Evolutionary conservation across 106 monocot species (phyloP).

Genomic region (Dendrobium officinale): DNA sequence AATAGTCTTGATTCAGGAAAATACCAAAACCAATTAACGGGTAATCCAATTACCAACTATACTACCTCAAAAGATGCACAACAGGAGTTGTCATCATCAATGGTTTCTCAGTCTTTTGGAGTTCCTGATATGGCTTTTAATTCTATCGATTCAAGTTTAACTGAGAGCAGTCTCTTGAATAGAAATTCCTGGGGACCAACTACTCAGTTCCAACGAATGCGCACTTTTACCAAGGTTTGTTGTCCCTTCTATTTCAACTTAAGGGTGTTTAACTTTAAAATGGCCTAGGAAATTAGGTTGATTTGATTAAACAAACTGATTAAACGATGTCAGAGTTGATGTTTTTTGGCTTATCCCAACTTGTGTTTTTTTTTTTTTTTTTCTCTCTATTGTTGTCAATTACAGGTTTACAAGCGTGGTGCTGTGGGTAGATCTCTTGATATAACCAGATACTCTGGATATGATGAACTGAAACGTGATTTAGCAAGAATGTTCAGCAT

Average conservation of each 20-base stretch:
- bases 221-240: constrained; percentile 88
- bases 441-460: constrained; percentile 67
- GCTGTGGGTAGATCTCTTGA: constrained; percentile 96
- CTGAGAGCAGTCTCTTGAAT: constrained; percentile 64
- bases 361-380: background rate
- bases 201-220: constrained; percentile 53
- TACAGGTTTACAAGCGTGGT: constrained; percentile 87
- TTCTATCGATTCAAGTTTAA: constrained; percentile 66
- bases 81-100: constrained; percentile 73
- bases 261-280: background rate
- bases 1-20: constrained; percentile 47
- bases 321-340: background rate
- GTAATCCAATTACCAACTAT: constrained; percentile 43
- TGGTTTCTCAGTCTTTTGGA: constrained; percentile 80
- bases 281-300: background rate
- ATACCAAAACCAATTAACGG: constrained; percentile 43
- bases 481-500: constrained; percentile 97
- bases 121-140: constrained; percentile 79
- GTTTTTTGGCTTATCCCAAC: background rate
- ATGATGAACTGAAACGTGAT: constrained; percentile 85
- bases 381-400: background rate
- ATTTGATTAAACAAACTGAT: background rate
- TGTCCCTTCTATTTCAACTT: background rate
- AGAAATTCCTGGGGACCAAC: constrained; percentile 62
- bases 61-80: constrained; percentile 56